phyloP scores from a whole-genome alignment of 1,284 basidiomycete species.

The Trichosporon sp. region DNA sequence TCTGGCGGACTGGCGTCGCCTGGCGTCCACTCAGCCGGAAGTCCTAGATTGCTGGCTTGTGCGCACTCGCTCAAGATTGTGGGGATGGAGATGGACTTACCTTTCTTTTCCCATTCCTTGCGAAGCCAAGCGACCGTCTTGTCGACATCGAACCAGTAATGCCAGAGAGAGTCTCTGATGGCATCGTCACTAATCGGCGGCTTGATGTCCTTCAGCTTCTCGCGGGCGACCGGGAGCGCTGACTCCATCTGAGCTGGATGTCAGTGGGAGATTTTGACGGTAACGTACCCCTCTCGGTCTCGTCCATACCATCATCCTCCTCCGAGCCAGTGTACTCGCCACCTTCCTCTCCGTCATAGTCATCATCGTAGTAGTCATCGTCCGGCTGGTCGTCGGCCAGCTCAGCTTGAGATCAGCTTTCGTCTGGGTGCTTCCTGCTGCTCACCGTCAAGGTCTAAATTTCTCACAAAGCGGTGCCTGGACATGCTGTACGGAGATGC shows the following conservation, averaged over 20 bases:
- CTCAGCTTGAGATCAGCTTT: constrained; percentile 4
- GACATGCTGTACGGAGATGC: constrained; percentile 53
- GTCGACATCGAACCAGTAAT: constrained; percentile 80
- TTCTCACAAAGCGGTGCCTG: constrained; percentile 81
- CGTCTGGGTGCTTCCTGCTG: constrained; percentile 1
- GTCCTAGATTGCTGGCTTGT: not conserved
- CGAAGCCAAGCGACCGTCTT: constrained; percentile 67
- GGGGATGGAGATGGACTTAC: constrained; percentile 54
- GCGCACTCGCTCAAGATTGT: constrained; percentile 10
- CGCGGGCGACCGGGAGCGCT: constrained; percentile 62
- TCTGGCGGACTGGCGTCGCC: constrained; percentile 28
- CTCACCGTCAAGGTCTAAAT: constrained; percentile 78
- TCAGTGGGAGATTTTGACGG: constrained; percentile 7
- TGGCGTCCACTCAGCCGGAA: constrained; percentile 30
- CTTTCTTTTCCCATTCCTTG: constrained; percentile 61
- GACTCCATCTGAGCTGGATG: constrained; percentile 64
- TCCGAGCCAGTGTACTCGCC: constrained; percentile 43
- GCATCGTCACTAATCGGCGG: constrained; percentile 66
- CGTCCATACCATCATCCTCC: constrained; percentile 42
- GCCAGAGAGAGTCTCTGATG: constrained; percentile 80
- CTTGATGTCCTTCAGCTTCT: constrained; percentile 62
- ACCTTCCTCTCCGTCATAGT: constrained; percentile 31
- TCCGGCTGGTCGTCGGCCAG: constrained; percentile 41
- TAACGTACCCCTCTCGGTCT: constrained; percentile 28
- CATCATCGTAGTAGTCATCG: constrained; percentile 48